A percentile compares a stretch with the other conserved stretches of the same genome.
phyloP scores from a whole-genome alignment of 805 yeast genomes.

The Starmerella etchellsii region DNA sequence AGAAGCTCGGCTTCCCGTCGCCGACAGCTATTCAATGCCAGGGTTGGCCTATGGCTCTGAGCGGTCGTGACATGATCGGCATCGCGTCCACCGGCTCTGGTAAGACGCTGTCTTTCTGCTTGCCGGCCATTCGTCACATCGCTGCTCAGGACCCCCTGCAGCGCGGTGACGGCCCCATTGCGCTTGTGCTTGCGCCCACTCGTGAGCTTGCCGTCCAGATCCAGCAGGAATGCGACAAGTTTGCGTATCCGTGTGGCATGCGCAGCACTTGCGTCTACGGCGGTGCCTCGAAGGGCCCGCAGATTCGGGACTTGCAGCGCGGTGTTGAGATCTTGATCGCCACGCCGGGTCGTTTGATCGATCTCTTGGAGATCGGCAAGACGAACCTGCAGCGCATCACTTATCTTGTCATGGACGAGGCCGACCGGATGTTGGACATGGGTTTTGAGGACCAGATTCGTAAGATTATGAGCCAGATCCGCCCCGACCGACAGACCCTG shows the following conservation, averaged over 20 bases:
- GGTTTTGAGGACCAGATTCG: slow-evolving; percentile 99
- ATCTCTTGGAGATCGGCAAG: slow-evolving; percentile 89
- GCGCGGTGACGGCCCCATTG: slow-evolving; percentile 97
- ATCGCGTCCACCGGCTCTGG: slow-evolving; percentile 99
- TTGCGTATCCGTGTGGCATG: slow-evolving; percentile 81
- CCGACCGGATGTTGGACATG: slow-evolving; percentile 99
- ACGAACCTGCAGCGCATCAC: slow-evolving; percentile 94
- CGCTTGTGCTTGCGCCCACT: slow-evolving; percentile 90
- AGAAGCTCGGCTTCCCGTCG: slow-evolving; percentile 78
- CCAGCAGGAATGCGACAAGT: slow-evolving; percentile 89
- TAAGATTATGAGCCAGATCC: slow-evolving; percentile 92
- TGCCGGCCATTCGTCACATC: slow-evolving; percentile 94
- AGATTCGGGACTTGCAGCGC: slow-evolving; percentile 86
- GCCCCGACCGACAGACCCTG: slow-evolving; percentile 98
- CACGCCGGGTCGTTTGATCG: slow-evolving; percentile 97
- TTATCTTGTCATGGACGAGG: slow-evolving; percentile 94
- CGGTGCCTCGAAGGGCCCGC: slow-evolving; percentile 98
- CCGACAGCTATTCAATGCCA: slow-evolving; percentile 98
- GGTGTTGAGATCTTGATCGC: slow-evolving; percentile 96
- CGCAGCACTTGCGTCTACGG: slow-evolving; percentile 94
- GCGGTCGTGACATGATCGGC: slow-evolving; percentile 99
- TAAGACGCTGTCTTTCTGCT: slow-evolving; percentile 91
- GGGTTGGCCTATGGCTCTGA: slow-evolving; percentile 99
- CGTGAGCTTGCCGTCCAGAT: slow-evolving; percentile 98
- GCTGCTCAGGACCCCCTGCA: slow-evolving; percentile 91